Percentiles rank a stretch among this genome's conserved stretches.
These are phyloP conservation scores for Sordaria brevicollis DNA, from an alignment of 495 filamentous ascomycete genomes.

Conservation along the genomic window DNA sequence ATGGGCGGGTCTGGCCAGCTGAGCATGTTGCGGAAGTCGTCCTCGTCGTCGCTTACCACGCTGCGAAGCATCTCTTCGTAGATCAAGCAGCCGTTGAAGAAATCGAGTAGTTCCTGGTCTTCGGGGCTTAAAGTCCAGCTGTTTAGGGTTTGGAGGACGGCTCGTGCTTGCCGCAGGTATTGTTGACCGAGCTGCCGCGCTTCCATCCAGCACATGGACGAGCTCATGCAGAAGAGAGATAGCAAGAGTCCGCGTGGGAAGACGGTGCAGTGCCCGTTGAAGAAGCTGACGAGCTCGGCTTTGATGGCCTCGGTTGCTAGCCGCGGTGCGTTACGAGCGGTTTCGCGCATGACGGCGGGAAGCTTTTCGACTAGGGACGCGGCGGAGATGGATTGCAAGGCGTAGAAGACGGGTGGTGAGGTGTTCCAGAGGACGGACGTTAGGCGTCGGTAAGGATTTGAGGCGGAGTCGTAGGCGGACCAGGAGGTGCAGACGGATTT, in stretches of 20 bases:
- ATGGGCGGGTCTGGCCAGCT: conserved; percentile 22
- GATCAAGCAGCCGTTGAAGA: conserved; percentile 26
- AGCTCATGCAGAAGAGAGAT: conserved; percentile 26
- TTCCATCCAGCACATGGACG: conserved; percentile 27
- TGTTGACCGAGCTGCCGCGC: conserved; percentile 19
- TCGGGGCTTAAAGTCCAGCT: conserved; percentile 5
- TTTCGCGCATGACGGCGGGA: conserved; percentile 21
- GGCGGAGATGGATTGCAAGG: conserved; percentile 21
- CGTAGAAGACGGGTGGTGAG: conserved; percentile 16
- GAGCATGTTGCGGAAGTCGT: conserved; percentile 21
- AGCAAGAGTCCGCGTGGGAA: conserved; percentile 22
- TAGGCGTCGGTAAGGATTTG: conserved; percentile 21
- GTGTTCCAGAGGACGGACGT: conserved; percentile 17
- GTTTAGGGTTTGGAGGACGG: conserved; percentile 14
- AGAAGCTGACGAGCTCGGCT: conserved; percentile 17
- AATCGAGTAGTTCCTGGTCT: conserved; percentile 14
- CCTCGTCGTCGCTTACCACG: conserved; percentile 24
- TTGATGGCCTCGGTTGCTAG: conserved; percentile 17
- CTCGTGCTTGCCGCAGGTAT: conserved; percentile 18
- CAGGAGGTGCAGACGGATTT: conserved; percentile 25
- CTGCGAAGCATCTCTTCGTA: conserved; percentile 27
- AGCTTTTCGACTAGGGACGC: conserved; percentile 24
- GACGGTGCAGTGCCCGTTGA: not conserved
- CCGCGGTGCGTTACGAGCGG: conserved; percentile 14
- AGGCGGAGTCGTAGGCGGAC: conserved; percentile 21